Base-by-base conservation (phyloP, 768 basidiomycete species). In the Cystobasidium tubakii region DNA sequence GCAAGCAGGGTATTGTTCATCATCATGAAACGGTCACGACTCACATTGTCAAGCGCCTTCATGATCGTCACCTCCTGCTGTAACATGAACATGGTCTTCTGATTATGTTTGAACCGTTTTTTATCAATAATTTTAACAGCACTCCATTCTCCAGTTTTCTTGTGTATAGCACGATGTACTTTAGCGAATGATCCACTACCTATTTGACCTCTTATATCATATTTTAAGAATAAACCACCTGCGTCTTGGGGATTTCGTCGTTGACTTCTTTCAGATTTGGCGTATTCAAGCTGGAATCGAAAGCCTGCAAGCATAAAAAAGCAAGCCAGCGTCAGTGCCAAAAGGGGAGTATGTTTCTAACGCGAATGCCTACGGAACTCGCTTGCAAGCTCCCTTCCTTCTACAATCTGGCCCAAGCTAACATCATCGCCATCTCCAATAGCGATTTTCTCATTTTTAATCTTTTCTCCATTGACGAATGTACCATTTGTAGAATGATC, bases 101-200 rank as follows among this genome's bases (percentile, higher is more conserved):
- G 36, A 60, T 62, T 44, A 27, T 29, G 29, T 44, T 39, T 44
- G 39, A 60, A 75, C 34, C 78, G 74, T 73, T 63, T 76, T 75
- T 42, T 73, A 39, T 71, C 57, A 74, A 94, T 91, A 83, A 92
- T 88, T 83, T 98, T 98, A 81, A 94, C 87, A 0, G 95, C 95
- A 75, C 86, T 88, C 84, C 87, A 87, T 72, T 85, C 82, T 13
- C 91, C 91, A 13, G 88, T 89, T 25, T 82, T 80, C 12, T 87
- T 86, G 77, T 87, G 85, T 55, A 93, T 83, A 0, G 90, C 92
- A 80, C 89, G 90, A 83, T 88, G 86, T 23, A 97, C 95, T 12
- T 88, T 89, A 2, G 92, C 95, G 79, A 96, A 98, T 1, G 91
- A 88, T 10, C 95, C 95, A 77, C 88, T 89, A 66, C 95, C 95